These are phyloP conservation scores for Syncephalastrum racemosum DNA, from an alignment of 371 early-diverging fungal genomes.

Conservation along the genomic window DNA sequence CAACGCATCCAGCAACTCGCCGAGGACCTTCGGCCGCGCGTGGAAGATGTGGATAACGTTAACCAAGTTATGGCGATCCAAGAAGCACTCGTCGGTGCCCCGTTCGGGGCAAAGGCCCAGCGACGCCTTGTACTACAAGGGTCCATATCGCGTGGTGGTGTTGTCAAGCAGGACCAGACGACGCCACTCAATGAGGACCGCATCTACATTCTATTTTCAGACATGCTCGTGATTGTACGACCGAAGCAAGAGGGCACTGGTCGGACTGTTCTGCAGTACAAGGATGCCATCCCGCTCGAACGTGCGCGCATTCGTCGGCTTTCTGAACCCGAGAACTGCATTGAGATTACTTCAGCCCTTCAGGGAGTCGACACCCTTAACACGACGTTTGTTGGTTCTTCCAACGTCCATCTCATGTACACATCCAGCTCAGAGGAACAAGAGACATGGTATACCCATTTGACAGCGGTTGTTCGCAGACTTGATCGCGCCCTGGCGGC, in stretches of 20 bases:
- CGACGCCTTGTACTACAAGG: slow-evolving; percentile 33
- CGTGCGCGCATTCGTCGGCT: slow-evolving; percentile 19
- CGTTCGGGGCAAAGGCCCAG: slow-evolving; percentile 33
- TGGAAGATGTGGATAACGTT: slow-evolving; percentile 34
- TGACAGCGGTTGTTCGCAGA: slow-evolving; percentile 17
- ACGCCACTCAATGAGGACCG: slow-evolving; percentile 16
- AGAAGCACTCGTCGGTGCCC: slow-evolving; percentile 30
- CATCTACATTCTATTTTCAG: slow-evolving; percentile 27
- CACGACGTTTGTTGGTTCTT: slow-evolving; percentile 23
- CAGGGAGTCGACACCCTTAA: slow-evolving; percentile 29
- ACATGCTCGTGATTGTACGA: slow-evolving; percentile 28
- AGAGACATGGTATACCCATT: slow-evolving; percentile 24
- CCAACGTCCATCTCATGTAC: slow-evolving; percentile 21
- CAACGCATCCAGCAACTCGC: slow-evolving; percentile 21
- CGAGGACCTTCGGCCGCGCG: slow-evolving; percentile 15
- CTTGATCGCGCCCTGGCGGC: slow-evolving; percentile 15
- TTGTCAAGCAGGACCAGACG: background rate
- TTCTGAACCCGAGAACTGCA: slow-evolving; percentile 15
- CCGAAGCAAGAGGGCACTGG: slow-evolving; percentile 21
- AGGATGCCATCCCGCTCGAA: slow-evolving; percentile 24
- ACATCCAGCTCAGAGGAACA: slow-evolving; percentile 20
- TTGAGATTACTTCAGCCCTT: slow-evolving; percentile 29
- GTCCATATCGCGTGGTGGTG: slow-evolving; percentile 11
- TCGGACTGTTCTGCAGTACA: slow-evolving; percentile 25
- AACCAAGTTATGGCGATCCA: slow-evolving; percentile 40